A percentile compares a stretch with the other conserved stretches of the same genome.
Conservation (phyloP, 2,329 filamentous ascomycete species). For the Plectosphaerella sp. region DNA sequence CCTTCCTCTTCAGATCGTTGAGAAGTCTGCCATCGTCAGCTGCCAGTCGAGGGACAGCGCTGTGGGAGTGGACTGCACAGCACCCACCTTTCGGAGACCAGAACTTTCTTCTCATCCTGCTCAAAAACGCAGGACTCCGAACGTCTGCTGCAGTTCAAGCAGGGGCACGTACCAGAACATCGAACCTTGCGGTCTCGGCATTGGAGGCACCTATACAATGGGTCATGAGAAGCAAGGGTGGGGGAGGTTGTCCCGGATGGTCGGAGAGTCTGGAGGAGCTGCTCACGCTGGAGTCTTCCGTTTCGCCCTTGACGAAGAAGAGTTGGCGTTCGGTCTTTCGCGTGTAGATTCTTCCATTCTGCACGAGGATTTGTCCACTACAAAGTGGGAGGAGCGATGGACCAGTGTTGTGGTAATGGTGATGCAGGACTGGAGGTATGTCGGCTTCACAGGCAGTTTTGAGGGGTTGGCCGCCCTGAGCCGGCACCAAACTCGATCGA, state of each 20-base stretch:
- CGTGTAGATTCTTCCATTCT: neutral
- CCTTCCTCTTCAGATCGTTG: slow-evolving; percentile 6
- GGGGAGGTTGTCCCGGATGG: neutral
- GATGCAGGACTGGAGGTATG: too few species aligned
- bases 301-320: neutral
- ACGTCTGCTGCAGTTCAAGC: slow-evolving; percentile 3
- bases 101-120: slow-evolving; percentile 7
- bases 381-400: too few species aligned
- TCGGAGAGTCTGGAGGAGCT: neutral
- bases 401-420: too few species aligned
- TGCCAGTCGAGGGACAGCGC: neutral
- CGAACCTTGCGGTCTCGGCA: slow-evolving; percentile 9
- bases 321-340: neutral
- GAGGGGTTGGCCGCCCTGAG: too few species aligned
- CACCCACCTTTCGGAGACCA: slow-evolving; percentile 6
- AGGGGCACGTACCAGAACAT: slow-evolving; percentile 5
- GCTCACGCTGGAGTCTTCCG: neutral
- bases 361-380: neutral
- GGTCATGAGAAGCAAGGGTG: neutral
- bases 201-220: slow-evolving; percentile 5
- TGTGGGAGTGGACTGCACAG: neutral
- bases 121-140: slow-evolving; percentile 7
- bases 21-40: neutral
- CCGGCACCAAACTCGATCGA: too few species aligned
- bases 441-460: too few species aligned